These are phyloP conservation scores for Sphaceloma murrayae DNA, from an alignment of 2,329 filamentous ascomycete genomes.

Conservation along the genomic window DNA sequence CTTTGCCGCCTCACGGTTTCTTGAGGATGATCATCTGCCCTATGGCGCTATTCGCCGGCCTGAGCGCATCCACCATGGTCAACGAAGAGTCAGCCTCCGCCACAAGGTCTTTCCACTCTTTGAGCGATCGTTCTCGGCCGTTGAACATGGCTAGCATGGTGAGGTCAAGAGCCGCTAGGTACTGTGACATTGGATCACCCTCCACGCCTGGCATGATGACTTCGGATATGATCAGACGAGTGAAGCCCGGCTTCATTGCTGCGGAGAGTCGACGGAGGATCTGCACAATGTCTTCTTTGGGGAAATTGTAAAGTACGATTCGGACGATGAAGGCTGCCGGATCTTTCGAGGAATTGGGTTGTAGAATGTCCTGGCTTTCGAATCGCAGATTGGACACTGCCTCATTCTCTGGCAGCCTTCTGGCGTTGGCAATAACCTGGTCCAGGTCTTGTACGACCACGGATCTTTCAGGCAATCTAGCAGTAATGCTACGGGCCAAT, in stretches of 20 bases:
- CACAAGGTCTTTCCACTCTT: not conserved
- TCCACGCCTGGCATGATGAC: not conserved
- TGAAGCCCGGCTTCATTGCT: not conserved
- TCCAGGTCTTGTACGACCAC: slow-evolving; percentile 1
- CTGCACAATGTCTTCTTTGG: not conserved
- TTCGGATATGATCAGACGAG: slow-evolving; percentile 1
- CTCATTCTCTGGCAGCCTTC: not conserved
- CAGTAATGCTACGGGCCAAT: not conserved
- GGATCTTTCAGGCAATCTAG: not conserved
- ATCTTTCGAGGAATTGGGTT: not conserved
- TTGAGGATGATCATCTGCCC: not conserved
- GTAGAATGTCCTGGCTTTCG: not conserved
- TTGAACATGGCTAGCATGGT: slow-evolving; percentile 6
- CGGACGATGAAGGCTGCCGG: not conserved
- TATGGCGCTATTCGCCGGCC: not conserved
- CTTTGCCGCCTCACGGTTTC: too few relatives aligned
- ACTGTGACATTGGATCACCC: not conserved
- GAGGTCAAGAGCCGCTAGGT: not conserved
- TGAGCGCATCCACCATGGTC: not conserved
- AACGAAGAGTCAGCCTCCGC: not conserved
- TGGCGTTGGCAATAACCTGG: not conserved
- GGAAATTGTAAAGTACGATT: not conserved
- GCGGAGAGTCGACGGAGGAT: not conserved
- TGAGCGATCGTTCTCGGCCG: not conserved
- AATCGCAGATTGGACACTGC: not conserved